These are phyloP conservation scores for Verbena officinalis DNA, from an alignment of 257 asterid species.

Conservation along the genomic window DNA sequence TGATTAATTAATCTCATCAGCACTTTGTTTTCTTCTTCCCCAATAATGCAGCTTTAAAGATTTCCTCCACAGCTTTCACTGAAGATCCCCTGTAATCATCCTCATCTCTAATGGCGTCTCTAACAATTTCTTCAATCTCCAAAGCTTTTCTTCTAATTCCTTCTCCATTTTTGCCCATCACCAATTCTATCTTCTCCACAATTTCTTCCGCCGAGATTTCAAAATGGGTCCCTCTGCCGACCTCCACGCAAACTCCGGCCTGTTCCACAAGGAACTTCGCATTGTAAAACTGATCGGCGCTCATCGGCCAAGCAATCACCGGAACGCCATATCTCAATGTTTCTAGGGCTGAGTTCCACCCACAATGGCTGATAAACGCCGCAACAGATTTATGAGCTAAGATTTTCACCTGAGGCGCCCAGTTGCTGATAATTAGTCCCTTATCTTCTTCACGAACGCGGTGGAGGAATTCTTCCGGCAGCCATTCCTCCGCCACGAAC, in stretches of 20 bases:
- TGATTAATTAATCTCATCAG: background rate
- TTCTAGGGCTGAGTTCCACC: conserved; percentile 67
- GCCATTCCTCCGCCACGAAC: conserved; percentile 50
- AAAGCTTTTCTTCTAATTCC: conserved; percentile 40
- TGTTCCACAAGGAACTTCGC: conserved; percentile 54
- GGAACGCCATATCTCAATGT: conserved; percentile 52
- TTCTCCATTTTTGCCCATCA: conserved; percentile 46
- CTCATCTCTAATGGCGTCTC: conserved; percentile 37
- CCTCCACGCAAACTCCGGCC: conserved; percentile 54
- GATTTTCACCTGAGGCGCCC: conserved; percentile 59
- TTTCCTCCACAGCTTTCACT: conserved; percentile 48
- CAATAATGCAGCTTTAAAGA: conserved; percentile 33
- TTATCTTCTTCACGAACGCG: conserved; percentile 29
- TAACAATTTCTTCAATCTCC: conserved; percentile 34
- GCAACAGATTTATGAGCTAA: conserved; percentile 41
- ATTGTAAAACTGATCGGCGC: conserved; percentile 54
- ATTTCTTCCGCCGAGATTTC: conserved; percentile 46
- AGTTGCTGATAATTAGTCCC: conserved; percentile 43
- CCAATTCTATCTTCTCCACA: conserved; percentile 48
- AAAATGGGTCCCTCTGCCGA: conserved; percentile 55
- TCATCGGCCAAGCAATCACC: conserved; percentile 58
- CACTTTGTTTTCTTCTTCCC: conserved; percentile 4
- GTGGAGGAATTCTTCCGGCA: conserved; percentile 47
- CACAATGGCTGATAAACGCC: conserved; percentile 55
- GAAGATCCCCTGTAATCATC: conserved; percentile 44